Base-by-base conservation (phyloP, 2,329 filamentous ascomycete genomes). In the Pyrenophora teres region DNA sequence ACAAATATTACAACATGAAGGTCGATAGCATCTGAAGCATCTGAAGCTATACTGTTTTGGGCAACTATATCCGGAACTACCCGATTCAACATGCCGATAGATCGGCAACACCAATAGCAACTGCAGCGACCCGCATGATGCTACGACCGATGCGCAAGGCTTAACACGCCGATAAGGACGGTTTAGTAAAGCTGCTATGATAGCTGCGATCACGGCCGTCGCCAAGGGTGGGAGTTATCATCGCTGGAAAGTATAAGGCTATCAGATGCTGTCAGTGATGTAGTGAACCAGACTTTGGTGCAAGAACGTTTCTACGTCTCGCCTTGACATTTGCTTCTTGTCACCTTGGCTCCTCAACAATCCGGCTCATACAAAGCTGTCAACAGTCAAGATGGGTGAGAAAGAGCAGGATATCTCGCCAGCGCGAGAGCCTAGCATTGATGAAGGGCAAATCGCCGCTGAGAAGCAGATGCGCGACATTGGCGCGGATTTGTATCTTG, bases 401-500 rank as follows among this genome's bases (percentile, higher is more conserved):
- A 68, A 69, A 46, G 50, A 63, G 33, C 30, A 52, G 25, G 57
- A 57, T 7, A 63, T 69, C 21, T 57, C 59, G 27, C 59, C 65
- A 8, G 57, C 46, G n/a, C 50, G 54, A 15, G 54, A 61, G n/a
- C 50, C 63, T 3, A 70, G 67, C 40, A 38, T 71, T 5, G 57
- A 69, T 36, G 64, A 70, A 54, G 69, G 60, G 1, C 57, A 69
- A 39, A 31, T 67, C 4, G 64, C 56, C 12, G 64, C 62, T 13
- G 63, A 69, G 42, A 71, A 72, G 60, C 65, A 72, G 48, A 73
- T 73, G 67, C 68, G 63, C 36, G 77, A 80, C 57, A 79, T 79
- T 30, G 77, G 72, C 21, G 77, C 75, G 4, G 71, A 77, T 18
- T 62, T 79, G n/a, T 80, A 76, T 48, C 68, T 75, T 7, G 77